Evolutionary conservation across 768 basidiomycete genomes (phyloP), one percentile per base, ranked within the genome.

Genomic region (Mycena floridula): DNA sequence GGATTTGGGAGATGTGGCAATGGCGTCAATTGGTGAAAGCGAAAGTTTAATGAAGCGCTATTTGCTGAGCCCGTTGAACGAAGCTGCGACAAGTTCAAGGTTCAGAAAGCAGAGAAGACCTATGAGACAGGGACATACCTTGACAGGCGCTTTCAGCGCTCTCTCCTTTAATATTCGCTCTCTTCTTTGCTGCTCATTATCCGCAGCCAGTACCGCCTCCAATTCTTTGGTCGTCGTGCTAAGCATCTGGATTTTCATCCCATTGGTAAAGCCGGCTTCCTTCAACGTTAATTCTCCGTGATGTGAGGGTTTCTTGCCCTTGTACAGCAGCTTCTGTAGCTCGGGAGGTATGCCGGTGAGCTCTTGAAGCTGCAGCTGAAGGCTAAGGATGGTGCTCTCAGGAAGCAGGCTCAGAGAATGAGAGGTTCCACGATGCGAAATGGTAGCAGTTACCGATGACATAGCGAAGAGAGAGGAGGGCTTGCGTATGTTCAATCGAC

Each of bases 291-390:
- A 63, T 21, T 52, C 55, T 13, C 55, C 57, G 27, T 59, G 52
- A 30, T 54, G 50, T 15, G 59, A 38, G 0, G 59, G 45, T 42
- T 65, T 74, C 68, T 83, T 88, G 25, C 86, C 84, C 56, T 79
- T 85, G 64, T 74, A 83, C 7, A 89, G 58, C 32, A 89, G 66
- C 54, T 89, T 90, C 65, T 89, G 86, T 30, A 81, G 63, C 3
- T 69, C 57, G 3, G 77, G 70, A 0, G 85, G 83, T 9, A 89
- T 81, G 21, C 70, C 68, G 2, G 85, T 89, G 23, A 86, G 69
- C 50, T 79, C 72, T 55, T 82, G 76, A 4, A 89, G 56, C 24
- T 57, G 69, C 1, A 64, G 52, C 43, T 80, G 72, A 2, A 90
- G 65, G 8, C 54, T 56, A 2, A 65, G 59, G n/a, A 89, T 54